Base-by-base conservation (phyloP, 305 asterid species). In the Plantago coronopus region DNA sequence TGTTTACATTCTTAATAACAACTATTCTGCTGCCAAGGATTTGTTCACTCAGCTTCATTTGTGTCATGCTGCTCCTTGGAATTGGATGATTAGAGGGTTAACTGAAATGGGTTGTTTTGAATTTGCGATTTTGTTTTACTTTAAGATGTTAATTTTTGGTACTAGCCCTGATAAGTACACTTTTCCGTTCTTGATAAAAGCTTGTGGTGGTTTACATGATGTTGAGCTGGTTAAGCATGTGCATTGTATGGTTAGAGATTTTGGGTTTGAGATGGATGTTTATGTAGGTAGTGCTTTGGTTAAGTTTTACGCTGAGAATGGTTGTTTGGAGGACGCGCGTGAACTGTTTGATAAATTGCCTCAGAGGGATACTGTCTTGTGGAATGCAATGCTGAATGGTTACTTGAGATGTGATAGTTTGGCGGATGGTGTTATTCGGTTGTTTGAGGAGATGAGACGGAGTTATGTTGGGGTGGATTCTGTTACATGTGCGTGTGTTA, bases 1-100 rank as follows among this genome's bases (percentile, higher is more conserved):
- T 1, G 59, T 83, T 71, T 88, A 88, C 62, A 44, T 84, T 59
- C 72, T 81, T 48, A 78, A 82, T 55, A 68, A 72, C 64, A 74
- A 62, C 10, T 77, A 74, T 70, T 13, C n/a, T 40, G 82, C 83
- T 54, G 95, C 91, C 72, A 80, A 75, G 76, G 80, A 73, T 8
- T 57, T 91, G 38, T 91, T 88, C 45, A 66, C 56, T 68, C 90
- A 74, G 83, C 94, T 91, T 38, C 78, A 76, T n/a, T 59, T 88
- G 64, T 64, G 77, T 68, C 86, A 80, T 55, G 94, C 96, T 40
- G 85, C 96, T 48, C 98, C 98, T 76, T 88, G 98, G 98, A 91
- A 91, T 86, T 88, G 96, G 98, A 79, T 91, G 94, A 84, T 91
- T 62, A 78, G 95, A 80, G 96, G 95, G 25, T 81, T 77, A 62